These are phyloP conservation scores for Terfezia boudieri DNA, from an alignment of 495 filamentous ascomycete species.

Conservation along the genomic window DNA sequence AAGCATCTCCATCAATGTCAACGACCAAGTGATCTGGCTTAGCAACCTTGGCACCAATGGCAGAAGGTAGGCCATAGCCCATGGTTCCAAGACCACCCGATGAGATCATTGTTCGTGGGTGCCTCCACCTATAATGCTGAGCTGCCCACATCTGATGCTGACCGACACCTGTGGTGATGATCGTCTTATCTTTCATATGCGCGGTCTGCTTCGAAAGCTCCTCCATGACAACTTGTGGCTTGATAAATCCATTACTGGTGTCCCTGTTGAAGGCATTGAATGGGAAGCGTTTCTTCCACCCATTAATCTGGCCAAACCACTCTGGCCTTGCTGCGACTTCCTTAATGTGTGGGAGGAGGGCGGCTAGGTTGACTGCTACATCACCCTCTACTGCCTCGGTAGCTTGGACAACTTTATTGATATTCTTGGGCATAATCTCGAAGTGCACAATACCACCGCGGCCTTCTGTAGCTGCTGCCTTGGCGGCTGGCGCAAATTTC, in stretches of 20 bases:
- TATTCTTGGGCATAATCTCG: conserved; percentile 67
- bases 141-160: conserved; percentile 97
- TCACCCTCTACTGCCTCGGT: conserved; percentile 64
- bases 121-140: conserved; percentile 78
- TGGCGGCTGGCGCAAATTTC: conserved; percentile 48
- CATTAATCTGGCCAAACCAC: conserved; percentile 72
- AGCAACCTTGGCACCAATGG: conserved; percentile 86
- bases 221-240: conserved; percentile 71
- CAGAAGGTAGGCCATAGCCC: conserved; percentile 80
- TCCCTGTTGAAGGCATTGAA: conserved; percentile 52
- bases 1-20: conserved; percentile 89
- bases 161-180: conserved; percentile 79
- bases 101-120: conserved; percentile 72
- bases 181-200: conserved; percentile 49
- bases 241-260: conserved; percentile 47
- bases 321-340: conserved; percentile 40
- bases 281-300: conserved; percentile 73
- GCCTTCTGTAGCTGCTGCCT: conserved; percentile 40
- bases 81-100: conserved; percentile 87
- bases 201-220: conserved; percentile 54
- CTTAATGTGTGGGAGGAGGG: conserved; percentile 48
- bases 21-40: conserved; percentile 66
- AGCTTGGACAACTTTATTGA: conserved; percentile 68
- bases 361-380: conserved; percentile 42
- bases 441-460: conserved; percentile 64